phyloP scores from a whole-genome alignment of 228 moss, liverwort and hornwort species.

The Sphagnum magellanicum region DNA sequence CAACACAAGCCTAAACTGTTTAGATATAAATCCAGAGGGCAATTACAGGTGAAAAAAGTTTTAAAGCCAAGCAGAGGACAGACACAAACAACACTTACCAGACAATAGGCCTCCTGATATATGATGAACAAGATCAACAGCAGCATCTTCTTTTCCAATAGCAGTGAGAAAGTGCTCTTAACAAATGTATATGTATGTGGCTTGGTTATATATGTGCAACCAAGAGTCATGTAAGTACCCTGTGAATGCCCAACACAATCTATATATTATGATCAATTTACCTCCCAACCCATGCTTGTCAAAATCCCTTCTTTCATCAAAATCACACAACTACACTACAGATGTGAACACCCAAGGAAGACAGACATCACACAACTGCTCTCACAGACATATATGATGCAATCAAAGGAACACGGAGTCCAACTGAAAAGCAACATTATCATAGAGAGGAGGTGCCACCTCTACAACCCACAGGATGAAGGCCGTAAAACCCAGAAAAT shows the following conservation, averaged over 20 bases:
- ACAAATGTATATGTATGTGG: constrained; percentile 28
- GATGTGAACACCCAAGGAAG: no score
- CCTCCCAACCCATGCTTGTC: no score
- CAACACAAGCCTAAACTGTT: background rate
- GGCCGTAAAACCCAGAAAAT: constrained; percentile 81
- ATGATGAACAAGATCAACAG: constrained; percentile 61
- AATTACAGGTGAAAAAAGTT: no score
- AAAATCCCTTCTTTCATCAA: no score
- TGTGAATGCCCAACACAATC: constrained; percentile 8
- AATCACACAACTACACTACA: no score
- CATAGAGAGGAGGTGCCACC: constrained; percentile 21
- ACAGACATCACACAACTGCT: no score
- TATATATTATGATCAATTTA: background rate
- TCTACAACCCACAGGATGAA: constrained; percentile 93
- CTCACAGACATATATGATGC: no score
- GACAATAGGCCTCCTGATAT: constrained; percentile 93
- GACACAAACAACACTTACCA: constrained; percentile 38
- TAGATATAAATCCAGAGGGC: no score
- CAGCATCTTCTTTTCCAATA: constrained; percentile 76
- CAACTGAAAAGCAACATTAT: no score
- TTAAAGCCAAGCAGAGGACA: no score
- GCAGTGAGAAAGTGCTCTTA: constrained; percentile 54
- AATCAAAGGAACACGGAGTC: no score
- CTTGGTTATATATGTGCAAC: constrained; percentile 83
- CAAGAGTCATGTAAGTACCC: constrained; percentile 86